A percentile compares a stretch with the other conserved stretches of the same genome.
These are phyloP conservation scores for Saururus chinensis DNA, from an alignment of 164 flowering plant species.

Conservation along the genomic window DNA sequence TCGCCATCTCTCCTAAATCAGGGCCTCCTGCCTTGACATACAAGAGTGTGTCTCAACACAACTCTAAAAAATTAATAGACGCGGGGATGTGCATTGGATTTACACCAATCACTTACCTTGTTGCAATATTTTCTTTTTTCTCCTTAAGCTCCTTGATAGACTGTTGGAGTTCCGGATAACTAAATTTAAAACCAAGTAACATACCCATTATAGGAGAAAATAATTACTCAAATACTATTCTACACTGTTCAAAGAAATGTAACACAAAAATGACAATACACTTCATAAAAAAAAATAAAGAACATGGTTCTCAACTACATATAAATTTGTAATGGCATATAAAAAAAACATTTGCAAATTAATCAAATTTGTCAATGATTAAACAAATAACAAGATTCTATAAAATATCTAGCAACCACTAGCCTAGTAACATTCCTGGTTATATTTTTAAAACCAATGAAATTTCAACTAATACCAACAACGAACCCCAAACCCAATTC, in stretches of 20 bases:
- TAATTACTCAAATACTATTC: no score
- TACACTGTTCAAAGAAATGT: not conserved
- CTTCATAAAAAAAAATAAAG: no score
- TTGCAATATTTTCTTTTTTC: slow-evolving; percentile 70
- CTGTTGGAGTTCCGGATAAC: slow-evolving; percentile 66
- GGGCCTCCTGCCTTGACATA: slow-evolving; percentile 75
- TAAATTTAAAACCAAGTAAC: slow-evolving; percentile 11
- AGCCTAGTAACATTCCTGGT: not conserved
- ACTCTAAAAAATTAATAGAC: slow-evolving; percentile 13
- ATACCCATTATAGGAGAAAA: no score
- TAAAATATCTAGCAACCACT: no score
- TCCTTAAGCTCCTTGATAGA: slow-evolving; percentile 75
- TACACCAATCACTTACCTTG: slow-evolving; percentile 39
- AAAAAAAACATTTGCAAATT: not conserved
- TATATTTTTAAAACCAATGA: not conserved
- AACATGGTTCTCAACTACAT: not conserved
- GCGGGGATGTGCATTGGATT: not conserved
- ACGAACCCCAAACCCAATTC: no score
- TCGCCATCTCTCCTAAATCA: slow-evolving; percentile 46
- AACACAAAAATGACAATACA: not conserved
- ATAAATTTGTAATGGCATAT: not conserved
- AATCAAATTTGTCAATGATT: not conserved
- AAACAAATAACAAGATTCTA: not conserved
- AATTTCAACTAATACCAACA: no score
- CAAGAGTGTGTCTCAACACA: slow-evolving; percentile 80